phyloP scores from a whole-genome alignment of 1,139 yeast genomes.

The Pichia sp. region DNA sequence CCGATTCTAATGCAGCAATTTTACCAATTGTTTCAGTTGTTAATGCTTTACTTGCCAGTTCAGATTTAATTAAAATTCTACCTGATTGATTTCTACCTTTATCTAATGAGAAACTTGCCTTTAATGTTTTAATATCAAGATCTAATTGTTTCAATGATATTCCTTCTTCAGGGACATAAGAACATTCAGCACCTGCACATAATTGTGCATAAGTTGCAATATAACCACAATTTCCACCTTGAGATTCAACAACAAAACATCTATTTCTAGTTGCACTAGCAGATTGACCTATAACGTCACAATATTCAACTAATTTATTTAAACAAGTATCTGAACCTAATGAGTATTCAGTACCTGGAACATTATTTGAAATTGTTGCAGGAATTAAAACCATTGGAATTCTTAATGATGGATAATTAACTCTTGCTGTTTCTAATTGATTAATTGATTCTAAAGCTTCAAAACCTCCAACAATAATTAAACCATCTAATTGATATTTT shows the following conservation, averaged over 20 bases:
- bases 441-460: constrained; percentile 70
- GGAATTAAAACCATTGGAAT: constrained; percentile 77
- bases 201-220: constrained; percentile 66
- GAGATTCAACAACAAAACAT: constrained; percentile 77
- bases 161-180: constrained; percentile 71
- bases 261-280: constrained; percentile 76
- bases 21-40: constrained; percentile 77
- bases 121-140: constrained; percentile 54
- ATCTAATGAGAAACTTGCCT: constrained; percentile 51
- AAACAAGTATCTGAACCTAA: constrained; percentile 75
- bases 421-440: constrained; percentile 58
- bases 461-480: constrained; percentile 71
- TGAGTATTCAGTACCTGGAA: constrained; percentile 79
- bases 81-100: constrained; percentile 67
- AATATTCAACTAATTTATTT: constrained; percentile 65
- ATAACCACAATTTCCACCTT: constrained; percentile 79
- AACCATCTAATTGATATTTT: constrained; percentile 65
- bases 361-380: constrained; percentile 78
- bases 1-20: constrained; percentile 71
- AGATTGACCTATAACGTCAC: constrained; percentile 72
- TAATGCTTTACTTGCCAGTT: constrained; percentile 75
- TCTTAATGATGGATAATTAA: constrained; percentile 62
- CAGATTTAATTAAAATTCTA: constrained; percentile 77
- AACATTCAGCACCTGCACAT: constrained; percentile 67
- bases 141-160: constrained; percentile 51